Percentiles rank a stretch among this genome's conserved stretches.
Conservation (phyloP, 2,329 filamentous ascomycete species). For the Ceratocystiopsis brevicomis region DNA sequence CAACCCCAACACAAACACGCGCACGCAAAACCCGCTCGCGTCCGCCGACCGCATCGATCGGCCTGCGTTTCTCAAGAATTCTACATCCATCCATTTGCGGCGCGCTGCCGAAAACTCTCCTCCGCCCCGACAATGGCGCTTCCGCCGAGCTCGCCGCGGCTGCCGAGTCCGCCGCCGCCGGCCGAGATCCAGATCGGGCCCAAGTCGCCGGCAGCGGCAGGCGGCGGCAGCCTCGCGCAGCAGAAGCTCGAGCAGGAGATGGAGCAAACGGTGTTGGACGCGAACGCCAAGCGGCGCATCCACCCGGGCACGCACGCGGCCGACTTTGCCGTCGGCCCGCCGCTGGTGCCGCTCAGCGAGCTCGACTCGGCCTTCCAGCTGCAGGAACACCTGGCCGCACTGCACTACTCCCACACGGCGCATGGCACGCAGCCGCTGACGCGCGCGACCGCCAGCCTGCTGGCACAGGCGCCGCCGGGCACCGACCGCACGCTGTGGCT, state of each 20-base stretch:
- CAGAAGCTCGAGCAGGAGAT: slow-evolving; percentile 38
- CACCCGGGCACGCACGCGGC: slow-evolving; percentile 79
- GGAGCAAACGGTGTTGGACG: slow-evolving; percentile 45
- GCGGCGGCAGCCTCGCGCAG: slow-evolving; percentile 22
- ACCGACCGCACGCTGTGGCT: slow-evolving; percentile 85
- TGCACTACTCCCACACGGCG: slow-evolving; percentile 64
- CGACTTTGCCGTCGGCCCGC: slow-evolving; percentile 84
- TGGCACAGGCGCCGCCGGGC: slow-evolving; percentile 62
- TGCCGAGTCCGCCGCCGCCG: slow-evolving; percentile 85
- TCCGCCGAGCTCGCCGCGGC: slow-evolving; percentile 65
- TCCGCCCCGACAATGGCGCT: slow-evolving; percentile 24
- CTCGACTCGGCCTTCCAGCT: slow-evolving; percentile 95
- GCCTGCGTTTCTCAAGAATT: too few relatives aligned
- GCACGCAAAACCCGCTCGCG: too few relatives aligned
- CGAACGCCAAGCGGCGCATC: slow-evolving; percentile 65
- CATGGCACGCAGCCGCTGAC: slow-evolving; percentile 52
- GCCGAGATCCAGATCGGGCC: slow-evolving; percentile 77
- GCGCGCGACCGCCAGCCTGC: slow-evolving; percentile 51
- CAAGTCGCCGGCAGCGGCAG: slow-evolving; percentile 11
- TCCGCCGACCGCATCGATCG: too few relatives aligned
- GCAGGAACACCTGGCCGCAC: slow-evolving; percentile 86
- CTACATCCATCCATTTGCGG: too few relatives aligned
- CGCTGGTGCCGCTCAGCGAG: slow-evolving; percentile 68
- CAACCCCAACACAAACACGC: too few relatives aligned
- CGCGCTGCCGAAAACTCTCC: too few relatives aligned